Percentiles rank a stretch among this genome's conserved stretches.
phyloP scores from a whole-genome alignment of 805 yeast genomes.

The Saturnispora sanitii region DNA sequence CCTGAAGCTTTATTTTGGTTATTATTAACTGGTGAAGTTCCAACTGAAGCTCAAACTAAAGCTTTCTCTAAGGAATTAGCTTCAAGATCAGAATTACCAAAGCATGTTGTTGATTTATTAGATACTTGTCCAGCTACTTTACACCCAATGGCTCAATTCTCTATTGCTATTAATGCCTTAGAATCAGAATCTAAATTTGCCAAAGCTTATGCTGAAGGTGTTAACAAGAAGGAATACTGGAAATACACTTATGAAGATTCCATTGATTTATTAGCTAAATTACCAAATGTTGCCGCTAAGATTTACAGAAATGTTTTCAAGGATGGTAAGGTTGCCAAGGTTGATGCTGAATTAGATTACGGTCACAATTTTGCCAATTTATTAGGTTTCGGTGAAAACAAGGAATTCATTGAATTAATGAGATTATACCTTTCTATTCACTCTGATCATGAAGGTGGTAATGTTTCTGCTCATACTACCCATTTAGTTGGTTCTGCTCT shows the following conservation, averaged over 20 bases:
- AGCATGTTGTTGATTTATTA: constrained; percentile 62
- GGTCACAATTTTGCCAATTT: constrained; percentile 52
- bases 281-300: constrained; percentile 72
- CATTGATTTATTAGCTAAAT: constrained; percentile 68
- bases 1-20: constrained; percentile 84
- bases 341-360: constrained; percentile 51
- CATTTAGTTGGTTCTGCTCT: constrained; percentile 79
- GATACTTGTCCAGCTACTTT: constrained; percentile 66
- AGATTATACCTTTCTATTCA: constrained; percentile 75
- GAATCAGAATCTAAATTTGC: constrained; percentile 78
- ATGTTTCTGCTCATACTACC: constrained; percentile 80
- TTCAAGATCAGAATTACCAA: constrained; percentile 68
- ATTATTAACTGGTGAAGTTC: constrained; percentile 73
- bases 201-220: constrained; percentile 79
- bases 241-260: constrained; percentile 74
- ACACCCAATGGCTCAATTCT: constrained; percentile 88
- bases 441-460: constrained; percentile 88
- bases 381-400: constrained; percentile 50
- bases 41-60: constrained; percentile 59
- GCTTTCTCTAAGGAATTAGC: constrained; percentile 70
- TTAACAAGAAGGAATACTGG: constrained; percentile 78
- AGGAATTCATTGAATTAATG: constrained; percentile 68
- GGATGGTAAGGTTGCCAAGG: constrained; percentile 56
- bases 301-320: constrained; percentile 79
- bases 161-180: constrained; percentile 72